Evolutionary conservation across 176 grass and related monocot species (phyloP).

Genomic region (Triticum dicoccoides): DNA sequence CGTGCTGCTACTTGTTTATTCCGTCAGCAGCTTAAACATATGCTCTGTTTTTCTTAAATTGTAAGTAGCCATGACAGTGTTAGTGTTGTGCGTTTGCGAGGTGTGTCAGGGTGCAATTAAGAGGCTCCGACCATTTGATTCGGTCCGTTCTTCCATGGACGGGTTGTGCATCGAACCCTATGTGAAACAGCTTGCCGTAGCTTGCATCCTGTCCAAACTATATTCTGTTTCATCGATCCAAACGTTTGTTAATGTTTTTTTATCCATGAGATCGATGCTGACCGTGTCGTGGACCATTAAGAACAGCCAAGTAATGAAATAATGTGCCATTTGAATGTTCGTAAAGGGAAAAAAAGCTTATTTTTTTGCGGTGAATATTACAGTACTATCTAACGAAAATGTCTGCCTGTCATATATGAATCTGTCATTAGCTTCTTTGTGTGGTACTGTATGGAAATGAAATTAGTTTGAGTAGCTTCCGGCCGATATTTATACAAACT

Average conservation of each 20-base stretch:
- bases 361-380: too few species aligned
- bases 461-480: not conserved
- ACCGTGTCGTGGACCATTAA: not conserved
- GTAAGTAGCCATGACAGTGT: constrained; percentile 40
- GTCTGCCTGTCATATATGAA: not conserved
- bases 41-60: constrained; percentile 17
- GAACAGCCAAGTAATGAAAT: too few species aligned
- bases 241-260: not conserved
- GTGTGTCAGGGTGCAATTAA: constrained; percentile 73
- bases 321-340: not conserved
- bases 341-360: not conserved
- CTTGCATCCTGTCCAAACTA: constrained; percentile 71
- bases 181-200: constrained; percentile 44
- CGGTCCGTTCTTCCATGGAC: constrained; percentile 47
- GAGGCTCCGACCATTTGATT: constrained; percentile 69
- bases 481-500: not conserved
- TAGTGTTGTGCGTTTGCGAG: not conserved
- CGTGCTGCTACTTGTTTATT: not conserved
- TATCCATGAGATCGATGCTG: not conserved
- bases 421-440: not conserved
- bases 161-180: constrained; percentile 61
- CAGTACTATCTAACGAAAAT: not conserved
- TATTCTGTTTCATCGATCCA: constrained; percentile 35
- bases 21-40: not conserved
- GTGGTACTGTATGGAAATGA: not conserved